These are phyloP conservation scores for Neostapfia colusana DNA, from an alignment of 176 grass and related monocot species.

Conservation along the genomic window DNA sequence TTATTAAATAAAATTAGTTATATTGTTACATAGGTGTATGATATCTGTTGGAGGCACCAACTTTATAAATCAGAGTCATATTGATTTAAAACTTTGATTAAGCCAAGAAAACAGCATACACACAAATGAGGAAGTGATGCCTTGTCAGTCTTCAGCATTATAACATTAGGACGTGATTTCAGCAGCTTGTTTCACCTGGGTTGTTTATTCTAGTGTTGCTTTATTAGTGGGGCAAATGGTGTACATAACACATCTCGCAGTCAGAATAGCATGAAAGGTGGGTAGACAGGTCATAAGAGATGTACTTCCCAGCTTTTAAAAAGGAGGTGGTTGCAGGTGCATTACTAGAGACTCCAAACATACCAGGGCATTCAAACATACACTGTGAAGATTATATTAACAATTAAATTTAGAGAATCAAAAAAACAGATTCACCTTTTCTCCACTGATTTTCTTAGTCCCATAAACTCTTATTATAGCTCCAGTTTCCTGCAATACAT, in stretches of 20 bases:
- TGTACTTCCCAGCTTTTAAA: neutral
- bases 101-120: neutral
- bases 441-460: conserved; percentile 63
- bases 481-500: conserved; percentile 68
- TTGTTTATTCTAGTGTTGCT: neutral
- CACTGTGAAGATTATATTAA: neutral
- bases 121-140: neutral
- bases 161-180: neutral
- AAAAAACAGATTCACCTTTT: conserved; percentile 64
- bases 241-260: neutral
- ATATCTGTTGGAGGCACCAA: neutral
- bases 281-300: neutral
- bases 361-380: neutral
- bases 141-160: neutral
- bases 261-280: neutral
- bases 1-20: neutral
- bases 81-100: neutral
- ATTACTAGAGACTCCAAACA: neutral
- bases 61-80: neutral
- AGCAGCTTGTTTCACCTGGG: neutral
- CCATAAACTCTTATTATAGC: conserved; percentile 74
- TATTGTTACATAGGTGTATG: neutral
- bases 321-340: neutral
- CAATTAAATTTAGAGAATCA: neutral
- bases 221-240: neutral